These are phyloP conservation scores for Gamsiella multidivaricata DNA, from an alignment of 192 early-diverging fungal species.

Conservation along the genomic window DNA sequence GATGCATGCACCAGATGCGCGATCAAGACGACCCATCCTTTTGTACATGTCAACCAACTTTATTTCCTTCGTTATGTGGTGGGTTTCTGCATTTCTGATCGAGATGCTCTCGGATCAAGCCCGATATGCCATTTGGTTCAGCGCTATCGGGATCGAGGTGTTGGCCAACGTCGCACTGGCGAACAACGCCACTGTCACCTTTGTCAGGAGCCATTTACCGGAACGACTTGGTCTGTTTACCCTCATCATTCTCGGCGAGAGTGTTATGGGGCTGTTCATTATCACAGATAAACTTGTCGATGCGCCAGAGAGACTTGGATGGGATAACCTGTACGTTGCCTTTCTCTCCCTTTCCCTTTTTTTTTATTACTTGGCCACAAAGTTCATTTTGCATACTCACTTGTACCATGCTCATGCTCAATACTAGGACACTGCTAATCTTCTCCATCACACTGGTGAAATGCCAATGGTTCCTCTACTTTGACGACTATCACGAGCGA, in stretches of 20 bases:
- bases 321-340: constrained; percentile 45
- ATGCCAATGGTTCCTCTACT: constrained; percentile 63
- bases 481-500: constrained; percentile 63
- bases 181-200: constrained; percentile 53
- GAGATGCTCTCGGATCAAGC: constrained; percentile 26
- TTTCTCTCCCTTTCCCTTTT: background rate
- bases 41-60: constrained; percentile 40
- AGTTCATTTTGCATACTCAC: too few species aligned
- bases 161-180: constrained; percentile 46
- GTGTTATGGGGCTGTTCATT: constrained; percentile 37
- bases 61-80: constrained; percentile 41
- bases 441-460: constrained; percentile 60
- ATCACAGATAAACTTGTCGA: constrained; percentile 32
- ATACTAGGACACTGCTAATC: constrained; percentile 46
- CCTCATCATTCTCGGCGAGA: constrained; percentile 57
- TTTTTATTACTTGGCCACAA: constrained; percentile 22
- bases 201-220: constrained; percentile 58
- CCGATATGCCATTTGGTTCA: constrained; percentile 57
- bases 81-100: constrained; percentile 26
- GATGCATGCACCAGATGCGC: constrained; percentile 36
- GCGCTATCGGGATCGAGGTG: constrained; percentile 56
- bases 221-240: constrained; percentile 63
- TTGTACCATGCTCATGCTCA: background rate
- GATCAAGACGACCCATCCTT: constrained; percentile 18
- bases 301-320: constrained; percentile 49